Evolutionary conservation across 257 asterid genomes (phyloP), one percentile per base, ranked within the genome.

Genomic region (Solanum medicagineum): DNA sequence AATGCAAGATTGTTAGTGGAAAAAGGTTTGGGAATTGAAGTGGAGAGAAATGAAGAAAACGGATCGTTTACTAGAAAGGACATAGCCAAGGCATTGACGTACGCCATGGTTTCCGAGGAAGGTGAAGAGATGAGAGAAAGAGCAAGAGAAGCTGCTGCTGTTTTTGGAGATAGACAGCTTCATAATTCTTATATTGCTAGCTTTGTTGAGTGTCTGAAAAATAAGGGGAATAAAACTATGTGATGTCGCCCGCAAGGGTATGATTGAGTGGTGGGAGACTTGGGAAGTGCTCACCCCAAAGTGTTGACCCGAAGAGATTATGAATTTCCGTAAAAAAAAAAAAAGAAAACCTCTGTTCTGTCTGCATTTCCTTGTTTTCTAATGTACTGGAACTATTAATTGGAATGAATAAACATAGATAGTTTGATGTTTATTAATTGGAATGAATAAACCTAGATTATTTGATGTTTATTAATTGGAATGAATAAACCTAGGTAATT

Each of bases 1-100:
- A 86, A 91, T 42, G 68, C 92, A 1, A 87, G 91, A 86, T 29
- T 89, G 49, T 47, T 90, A 47, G 94, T 86, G 12, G 91, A 90
- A 84, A 90, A 91, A 56, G 90, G 89, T 0, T 62, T 90, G 86
- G 94, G 24, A 26, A 51, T 77, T 29, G 90, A 90, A 84, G 91
- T 87, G 11, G 87, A 87, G 66, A 89, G 92, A 66, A 82, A 11
- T 12, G 90, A 87, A 70, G 89, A 77, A 51, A 51, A 88, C 49
- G 91, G 92, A 17, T 85, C 85, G 3, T 90, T 88, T n/a, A 81
- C 84, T 4, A 63, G 90, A 57, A 44, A 83, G 3, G 90, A 57
- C 7, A 79, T 90, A 16, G 92, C 91, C 7, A 73, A 55, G 15
- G 74, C 92, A 0, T 20, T 91, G 70, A 51, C 81, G 14, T 53